Conservation (phyloP, 1,284 basidiomycete genomes). For the Cutaneotrichosporon sp. region DNA sequence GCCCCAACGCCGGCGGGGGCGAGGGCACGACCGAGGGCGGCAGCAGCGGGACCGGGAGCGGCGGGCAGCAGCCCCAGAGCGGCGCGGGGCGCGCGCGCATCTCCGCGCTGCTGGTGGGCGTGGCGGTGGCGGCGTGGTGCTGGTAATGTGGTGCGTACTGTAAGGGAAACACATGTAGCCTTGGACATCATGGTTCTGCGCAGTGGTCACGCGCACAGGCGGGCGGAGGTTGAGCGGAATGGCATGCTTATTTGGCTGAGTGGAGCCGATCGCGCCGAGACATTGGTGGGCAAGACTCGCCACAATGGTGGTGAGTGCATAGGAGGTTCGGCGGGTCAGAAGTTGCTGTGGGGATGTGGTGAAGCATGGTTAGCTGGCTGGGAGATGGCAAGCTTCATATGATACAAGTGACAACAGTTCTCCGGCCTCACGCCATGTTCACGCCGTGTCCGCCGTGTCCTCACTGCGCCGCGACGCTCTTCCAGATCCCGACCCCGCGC, state of each 20-base stretch:
- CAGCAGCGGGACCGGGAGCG: background rate
- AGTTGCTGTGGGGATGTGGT: too few relatives aligned
- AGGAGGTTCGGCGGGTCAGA: too few relatives aligned
- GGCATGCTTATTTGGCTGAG: background rate
- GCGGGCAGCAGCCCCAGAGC: too few relatives aligned
- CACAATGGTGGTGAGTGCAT: background rate
- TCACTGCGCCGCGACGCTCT: background rate
- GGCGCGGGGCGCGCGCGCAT: too few relatives aligned
- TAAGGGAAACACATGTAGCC: too few relatives aligned
- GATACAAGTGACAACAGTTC: slow-evolving; percentile 2
- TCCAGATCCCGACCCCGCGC: background rate
- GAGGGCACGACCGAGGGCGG: background rate
- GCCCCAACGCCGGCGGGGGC: background rate
- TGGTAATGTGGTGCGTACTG: too few relatives aligned
- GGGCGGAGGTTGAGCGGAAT: background rate
- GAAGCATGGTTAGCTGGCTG: too few relatives aligned
- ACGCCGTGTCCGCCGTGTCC: background rate
- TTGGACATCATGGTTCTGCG: background rate
- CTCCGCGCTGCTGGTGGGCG: too few relatives aligned
- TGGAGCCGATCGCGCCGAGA: background rate
- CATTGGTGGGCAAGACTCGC: too few relatives aligned
- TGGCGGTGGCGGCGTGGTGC: too few relatives aligned
- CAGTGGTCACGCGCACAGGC: background rate
- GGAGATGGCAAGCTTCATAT: background rate
- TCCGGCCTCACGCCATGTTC: too few relatives aligned